Percentiles rank a stretch among this genome's conserved stretches.
phyloP scores from a whole-genome alignment of 306 rosid species.

The Dalbergia cochinchinensis region DNA sequence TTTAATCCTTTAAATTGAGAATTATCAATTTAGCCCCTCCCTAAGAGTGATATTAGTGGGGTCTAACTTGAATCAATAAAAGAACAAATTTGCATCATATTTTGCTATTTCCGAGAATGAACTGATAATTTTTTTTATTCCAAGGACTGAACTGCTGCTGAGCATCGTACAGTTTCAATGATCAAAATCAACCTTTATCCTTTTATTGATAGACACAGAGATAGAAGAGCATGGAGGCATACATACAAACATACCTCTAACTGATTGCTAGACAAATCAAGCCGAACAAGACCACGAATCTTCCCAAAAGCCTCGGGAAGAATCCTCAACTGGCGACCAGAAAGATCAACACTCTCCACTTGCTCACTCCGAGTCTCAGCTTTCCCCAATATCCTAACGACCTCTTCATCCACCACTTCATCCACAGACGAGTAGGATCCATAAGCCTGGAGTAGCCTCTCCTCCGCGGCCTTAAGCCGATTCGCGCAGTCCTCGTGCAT shows the following conservation, averaged over 20 bases:
- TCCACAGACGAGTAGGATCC: constrained; percentile 15
- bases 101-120: no score
- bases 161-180: no score
- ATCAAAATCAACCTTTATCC: no score
- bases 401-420: constrained; percentile 32
- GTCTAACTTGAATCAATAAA: no score
- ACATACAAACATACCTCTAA: constrained; percentile 43
- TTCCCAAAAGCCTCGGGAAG: constrained; percentile 61
- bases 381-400: constrained; percentile 50
- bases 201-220: not conserved
- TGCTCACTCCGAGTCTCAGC: constrained; percentile 32
- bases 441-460: constrained; percentile 48
- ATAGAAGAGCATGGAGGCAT: not conserved
- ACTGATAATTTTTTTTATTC: no score
- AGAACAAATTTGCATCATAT: no score
- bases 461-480: constrained; percentile 46
- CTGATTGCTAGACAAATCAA: constrained; percentile 60
- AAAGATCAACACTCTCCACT: constrained; percentile 53
- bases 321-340: constrained; percentile 50
- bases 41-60: no score
- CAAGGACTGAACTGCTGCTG: no score
- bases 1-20: no score
- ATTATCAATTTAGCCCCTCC: no score
- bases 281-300: constrained; percentile 42
- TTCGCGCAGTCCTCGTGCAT: constrained; percentile 54